Evolutionary conservation across 441 rosid genomes (phyloP), one percentile per base, ranked within the genome.

Genomic region (Eruca vesicaria): DNA sequence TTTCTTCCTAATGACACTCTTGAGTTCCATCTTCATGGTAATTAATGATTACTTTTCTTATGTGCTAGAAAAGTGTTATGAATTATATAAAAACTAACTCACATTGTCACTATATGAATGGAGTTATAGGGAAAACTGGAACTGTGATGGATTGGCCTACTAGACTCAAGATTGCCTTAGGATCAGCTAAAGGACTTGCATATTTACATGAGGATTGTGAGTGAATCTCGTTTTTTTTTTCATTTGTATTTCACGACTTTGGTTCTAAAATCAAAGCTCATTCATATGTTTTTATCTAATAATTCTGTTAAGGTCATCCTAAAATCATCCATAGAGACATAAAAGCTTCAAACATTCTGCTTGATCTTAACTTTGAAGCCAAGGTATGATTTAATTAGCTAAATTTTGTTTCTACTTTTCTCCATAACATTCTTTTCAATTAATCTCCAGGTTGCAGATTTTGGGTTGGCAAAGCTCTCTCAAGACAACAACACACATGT

Each of bases 181-280:
- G 97, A 41, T 79, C 97, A 18, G 95, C 98, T 21, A 91, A 83
- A 79, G 98, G 98, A 21, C 91, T 91, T 73, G 96, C 97, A 41
- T 94, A 91, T 76, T 76, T 94, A 71, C 95, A 94, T 73, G 97
- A 94, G 87, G 97, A 94, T 71, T 94, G 98, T 90, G 78, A 81
- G 95, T 75, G 19, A 59, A 28, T 43, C 29, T 68, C 3, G 9
- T n/a, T 18, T 41, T 2, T 18, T 41, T 2, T 1, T 15, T 29
- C 52, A 18, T 19, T 12, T 1, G 16, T 7, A 9, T 28, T 35
- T 35, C 28, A 35, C 14, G 43, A 61, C 18, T 33, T 7, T 62
- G 19, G 63, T 48, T 28, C 35, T 31, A 43, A n/a, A 31, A 52
- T 29, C 4, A 18, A 12, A 63, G 23, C 15, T 8, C 65, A 57